These are phyloP conservation scores for Leptographium procerum DNA, from an alignment of 2,329 filamentous ascomycete genomes.

Conservation along the genomic window DNA sequence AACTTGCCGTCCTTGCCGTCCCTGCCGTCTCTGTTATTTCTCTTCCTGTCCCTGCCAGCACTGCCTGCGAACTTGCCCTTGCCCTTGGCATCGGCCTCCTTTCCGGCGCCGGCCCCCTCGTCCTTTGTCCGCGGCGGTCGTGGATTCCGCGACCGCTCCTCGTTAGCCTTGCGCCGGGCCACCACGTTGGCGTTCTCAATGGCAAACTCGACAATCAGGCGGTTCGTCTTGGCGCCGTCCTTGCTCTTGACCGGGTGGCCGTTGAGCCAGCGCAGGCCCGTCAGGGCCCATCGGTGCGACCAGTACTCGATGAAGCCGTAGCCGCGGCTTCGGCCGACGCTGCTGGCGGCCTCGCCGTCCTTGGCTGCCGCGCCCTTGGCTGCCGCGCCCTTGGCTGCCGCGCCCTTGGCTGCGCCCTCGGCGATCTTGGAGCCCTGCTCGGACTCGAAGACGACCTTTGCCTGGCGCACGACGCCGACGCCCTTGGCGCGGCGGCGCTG, in stretches of 20 bases:
- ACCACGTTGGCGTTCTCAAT: constrained; percentile 97
- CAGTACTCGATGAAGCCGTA: constrained; percentile 98
- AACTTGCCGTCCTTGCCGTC: constrained; percentile 4
- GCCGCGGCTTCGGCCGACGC: constrained; percentile 57
- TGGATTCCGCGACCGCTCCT: constrained; percentile 28
- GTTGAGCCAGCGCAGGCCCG: constrained; percentile 91
- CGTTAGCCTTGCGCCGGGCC: constrained; percentile 57
- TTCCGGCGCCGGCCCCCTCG: background rate
- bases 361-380: constrained; percentile 18
- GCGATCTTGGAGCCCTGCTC: constrained; percentile 72
- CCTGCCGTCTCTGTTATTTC: constrained; percentile 35
- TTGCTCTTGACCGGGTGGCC: constrained; percentile 52
- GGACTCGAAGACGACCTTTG: constrained; percentile 90
- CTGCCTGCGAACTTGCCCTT: constrained; percentile 13
- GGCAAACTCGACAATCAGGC: constrained; percentile 90
- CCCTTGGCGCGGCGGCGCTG: constrained; percentile 67
- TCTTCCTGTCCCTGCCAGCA: background rate
- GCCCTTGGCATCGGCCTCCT: constrained; percentile 22
- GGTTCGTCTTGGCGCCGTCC: constrained; percentile 63
- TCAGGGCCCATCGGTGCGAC: constrained; percentile 85
- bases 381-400: constrained; percentile 39
- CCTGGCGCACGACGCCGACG: constrained; percentile 79
- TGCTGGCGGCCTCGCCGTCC: constrained; percentile 38
- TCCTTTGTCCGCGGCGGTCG: constrained; percentile 11
- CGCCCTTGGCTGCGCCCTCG: constrained; percentile 35